Base-by-base conservation (phyloP, 805 yeast genomes). In the Wickerhamiella spandovensis region DNA sequence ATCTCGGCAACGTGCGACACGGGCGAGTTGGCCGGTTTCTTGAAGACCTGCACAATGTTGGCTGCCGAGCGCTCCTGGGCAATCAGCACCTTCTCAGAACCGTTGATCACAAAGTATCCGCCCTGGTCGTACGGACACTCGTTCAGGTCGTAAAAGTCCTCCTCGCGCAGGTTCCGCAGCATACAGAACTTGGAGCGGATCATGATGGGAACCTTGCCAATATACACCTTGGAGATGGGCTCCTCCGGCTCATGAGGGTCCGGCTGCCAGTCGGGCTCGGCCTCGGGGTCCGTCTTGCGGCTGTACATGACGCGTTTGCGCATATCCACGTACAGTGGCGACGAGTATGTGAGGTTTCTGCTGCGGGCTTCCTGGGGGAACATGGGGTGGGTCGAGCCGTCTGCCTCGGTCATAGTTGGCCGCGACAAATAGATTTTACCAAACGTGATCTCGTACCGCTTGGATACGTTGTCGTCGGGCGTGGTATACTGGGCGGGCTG, bases 61-160 rank as follows among this genome's bases (percentile, higher is more conserved):
- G 98, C 99, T 13, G 99, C 97, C 53, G 92, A 81, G 67, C 99
- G 80, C 70, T 92, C 99, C 71, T 92, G 99, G 30, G 99, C 99
- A 72, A 92, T 92, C 62, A 92, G 74, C 51, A 92, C 99, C 67
- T 92, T 92, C 67, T 92, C 99, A 20, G 97, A 87, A 61, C 99
- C 99, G 71, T 92, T 92, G 64, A 92, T 92, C 59, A 92, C 89
- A 65, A 92, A 92, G 69, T 92, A 92, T 55, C 99, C 99, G 68
- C 99, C 99, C 94, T 92, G 95, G 75, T 92, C 99, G 69, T 86
- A 92, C 30, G 98, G 98, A 71, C 99, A 92, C 70, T 92, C 99
- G 68, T 92, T 89, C 64, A 92, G 77, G 61, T 88, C 95, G 69
- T 89, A 92, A 62, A 89, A 78, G 68, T 92, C 98, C 58, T 85